Base-by-base conservation (phyloP, 371 early-diverging fungal genomes). In the Circinella umbellata region DNA sequence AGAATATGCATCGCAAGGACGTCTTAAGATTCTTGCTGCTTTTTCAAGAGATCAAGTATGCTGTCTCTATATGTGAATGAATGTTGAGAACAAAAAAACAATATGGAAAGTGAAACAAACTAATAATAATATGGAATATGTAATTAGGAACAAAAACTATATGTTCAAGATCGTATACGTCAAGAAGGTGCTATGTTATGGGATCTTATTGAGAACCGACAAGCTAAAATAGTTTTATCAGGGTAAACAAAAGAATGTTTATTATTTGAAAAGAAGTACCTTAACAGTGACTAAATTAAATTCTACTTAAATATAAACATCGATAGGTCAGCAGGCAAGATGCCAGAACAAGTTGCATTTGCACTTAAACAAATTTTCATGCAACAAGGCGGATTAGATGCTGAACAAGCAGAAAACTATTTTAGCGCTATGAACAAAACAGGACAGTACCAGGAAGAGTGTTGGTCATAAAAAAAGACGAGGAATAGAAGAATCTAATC, bases 371-470 rank as follows among this genome's bases (percentile, higher is more conserved):
- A 85, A 11, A 80, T 93, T 6, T 86, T 93, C 61, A 79, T 81
- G 57, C 69, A 74, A 36, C 76, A 89, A 37, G 93, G 91, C 0
- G 72, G 73, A 1, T 68, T 92, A 76, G 64, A 80, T 60, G 80
- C 81, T 1, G 87, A 83, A 20, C 86, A 90, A 48, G 94, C 96
- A 5, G 78, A 80, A 14, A 74, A 48, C 10, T 92, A 90, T 64
- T 76, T 95, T 61, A 76, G 48, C 14, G 59, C 64, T 7, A 83
- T 96, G 86, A 88, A 83, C 68, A 91, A 88, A 68, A 76, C 82
- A 5, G 84, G 91, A 13, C 81, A 94, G 69, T 95, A 91, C 73
- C 95, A 95, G 80, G 91, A 94, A 69, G 97, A 97, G 67, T 94
- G 94, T 68, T 97, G 96, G 96, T 76, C 84, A 64, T 90, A 73